Evolutionary conservation across 306 rosid species (phyloP).

Genomic region (Cucurbita argyrosperma): DNA sequence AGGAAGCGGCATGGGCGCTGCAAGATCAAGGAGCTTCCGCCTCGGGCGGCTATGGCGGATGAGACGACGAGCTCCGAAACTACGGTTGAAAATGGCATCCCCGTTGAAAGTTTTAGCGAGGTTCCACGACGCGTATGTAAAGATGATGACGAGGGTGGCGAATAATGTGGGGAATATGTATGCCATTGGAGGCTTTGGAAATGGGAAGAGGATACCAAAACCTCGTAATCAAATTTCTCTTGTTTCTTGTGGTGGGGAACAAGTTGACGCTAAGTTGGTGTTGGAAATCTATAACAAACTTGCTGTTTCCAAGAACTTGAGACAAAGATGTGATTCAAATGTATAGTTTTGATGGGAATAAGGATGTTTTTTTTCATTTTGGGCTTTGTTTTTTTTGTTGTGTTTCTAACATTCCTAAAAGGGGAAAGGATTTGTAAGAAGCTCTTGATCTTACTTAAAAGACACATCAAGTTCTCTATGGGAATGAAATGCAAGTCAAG

Average conservation of each 20-base stretch:
- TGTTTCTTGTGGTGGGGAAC: conserved; percentile 11
- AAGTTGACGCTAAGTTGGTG: conserved; percentile 18
- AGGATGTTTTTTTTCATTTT: background rate
- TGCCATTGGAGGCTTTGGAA: conserved; percentile 1
- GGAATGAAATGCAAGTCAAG: background rate
- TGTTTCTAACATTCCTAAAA: background rate
- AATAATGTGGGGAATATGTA: background rate
- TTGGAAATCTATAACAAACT: conserved; percentile 26
- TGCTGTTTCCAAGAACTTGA: conserved; percentile 9
- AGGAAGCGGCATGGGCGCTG: background rate
- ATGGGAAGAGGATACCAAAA: conserved; percentile 17
- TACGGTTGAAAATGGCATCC: background rate
- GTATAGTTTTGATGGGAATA: background rate
- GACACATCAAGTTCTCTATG: background rate
- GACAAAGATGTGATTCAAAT: background rate
- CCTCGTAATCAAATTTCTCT: background rate
- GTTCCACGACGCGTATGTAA: conserved; percentile 17
- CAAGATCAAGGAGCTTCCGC: conserved; percentile 11
- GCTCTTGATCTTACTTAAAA: background rate
- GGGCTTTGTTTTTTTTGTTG: background rate
- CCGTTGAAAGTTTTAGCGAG: conserved; percentile 14
- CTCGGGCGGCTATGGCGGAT: conserved; percentile 1
- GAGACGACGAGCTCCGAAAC: background rate
- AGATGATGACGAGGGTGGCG: conserved; percentile 21
- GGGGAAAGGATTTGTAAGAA: background rate